These are phyloP conservation scores for Stephania cephalantha DNA, from an alignment of 164 flowering plant genomes.

Conservation along the genomic window DNA sequence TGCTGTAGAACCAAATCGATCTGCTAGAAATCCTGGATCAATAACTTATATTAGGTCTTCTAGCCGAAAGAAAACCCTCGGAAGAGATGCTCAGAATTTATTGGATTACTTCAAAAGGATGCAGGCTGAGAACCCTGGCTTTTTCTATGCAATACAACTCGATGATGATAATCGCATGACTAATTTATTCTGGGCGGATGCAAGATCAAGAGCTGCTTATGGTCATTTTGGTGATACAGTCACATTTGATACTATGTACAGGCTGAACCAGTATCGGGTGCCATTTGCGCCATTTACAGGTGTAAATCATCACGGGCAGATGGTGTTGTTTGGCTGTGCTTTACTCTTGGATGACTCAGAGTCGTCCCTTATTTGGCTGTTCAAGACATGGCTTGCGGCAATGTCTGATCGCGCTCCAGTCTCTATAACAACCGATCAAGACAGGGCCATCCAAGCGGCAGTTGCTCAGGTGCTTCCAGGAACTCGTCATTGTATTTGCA, in stretches of 20 bases:
- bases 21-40: constrained; percentile 21
- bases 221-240: constrained; percentile 70
- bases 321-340: constrained; percentile 69
- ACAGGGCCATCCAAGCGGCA: constrained; percentile 54
- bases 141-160: constrained; percentile 66
- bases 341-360: constrained; percentile 64
- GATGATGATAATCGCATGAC: constrained; percentile 60
- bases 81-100: constrained; percentile 52
- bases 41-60: constrained; percentile 27
- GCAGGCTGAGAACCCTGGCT: constrained; percentile 72
- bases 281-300: constrained; percentile 80
- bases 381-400: constrained; percentile 64
- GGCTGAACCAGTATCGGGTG: constrained; percentile 47
- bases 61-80: constrained; percentile 44
- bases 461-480: constrained; percentile 55
- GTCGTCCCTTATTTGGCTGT: constrained; percentile 60
- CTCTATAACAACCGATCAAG: constrained; percentile 63
- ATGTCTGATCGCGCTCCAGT: constrained; percentile 58
- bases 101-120: constrained; percentile 58
- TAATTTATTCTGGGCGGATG: constrained; percentile 79
- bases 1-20: constrained; percentile 31
- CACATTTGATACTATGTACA: constrained; percentile 60
- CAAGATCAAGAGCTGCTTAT: constrained; percentile 61
- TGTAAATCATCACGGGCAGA: constrained; percentile 70
- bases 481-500: constrained; percentile 59